Conservation (phyloP, 305 asterid genomes). For the Fraxinus paxiana region DNA sequence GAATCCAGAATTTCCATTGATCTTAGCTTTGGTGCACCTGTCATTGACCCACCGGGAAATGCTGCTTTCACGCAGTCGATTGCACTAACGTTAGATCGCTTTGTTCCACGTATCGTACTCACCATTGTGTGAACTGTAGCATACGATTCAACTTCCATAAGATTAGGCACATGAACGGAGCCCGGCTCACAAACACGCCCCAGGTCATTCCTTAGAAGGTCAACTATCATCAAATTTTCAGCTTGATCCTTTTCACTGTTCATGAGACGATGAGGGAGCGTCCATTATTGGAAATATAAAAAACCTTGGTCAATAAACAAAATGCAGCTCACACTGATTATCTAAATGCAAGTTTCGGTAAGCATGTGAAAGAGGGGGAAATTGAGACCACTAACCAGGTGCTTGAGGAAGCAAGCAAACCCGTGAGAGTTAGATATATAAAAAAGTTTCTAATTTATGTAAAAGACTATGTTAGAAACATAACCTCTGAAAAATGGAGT, state of each 20-base stretch:
- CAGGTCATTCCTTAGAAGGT: constrained; percentile 85
- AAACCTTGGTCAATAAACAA: constrained; percentile 1
- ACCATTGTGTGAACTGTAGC: constrained; percentile 98
- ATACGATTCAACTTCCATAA: constrained; percentile 91
- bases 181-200: constrained; percentile 98
- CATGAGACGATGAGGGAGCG: background rate
- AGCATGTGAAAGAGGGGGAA: background rate
- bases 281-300: background rate
- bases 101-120: constrained; percentile 83
- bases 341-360: background rate
- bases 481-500: background rate
- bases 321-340: background rate
- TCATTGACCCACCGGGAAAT: constrained; percentile 98
- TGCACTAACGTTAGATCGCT: constrained; percentile 50
- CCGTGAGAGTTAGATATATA: background rate
- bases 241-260: constrained; percentile 97
- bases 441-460: background rate
- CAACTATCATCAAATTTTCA: constrained; percentile 94
- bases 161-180: constrained; percentile 81
- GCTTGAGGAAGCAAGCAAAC: background rate
- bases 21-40: constrained; percentile 96
- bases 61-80: constrained; percentile 83
- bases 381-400: background rate
- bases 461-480: background rate
- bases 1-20: constrained; percentile 91